Base-by-base conservation (phyloP, 176 grass and related monocot genomes). In the Carex parvula region DNA sequence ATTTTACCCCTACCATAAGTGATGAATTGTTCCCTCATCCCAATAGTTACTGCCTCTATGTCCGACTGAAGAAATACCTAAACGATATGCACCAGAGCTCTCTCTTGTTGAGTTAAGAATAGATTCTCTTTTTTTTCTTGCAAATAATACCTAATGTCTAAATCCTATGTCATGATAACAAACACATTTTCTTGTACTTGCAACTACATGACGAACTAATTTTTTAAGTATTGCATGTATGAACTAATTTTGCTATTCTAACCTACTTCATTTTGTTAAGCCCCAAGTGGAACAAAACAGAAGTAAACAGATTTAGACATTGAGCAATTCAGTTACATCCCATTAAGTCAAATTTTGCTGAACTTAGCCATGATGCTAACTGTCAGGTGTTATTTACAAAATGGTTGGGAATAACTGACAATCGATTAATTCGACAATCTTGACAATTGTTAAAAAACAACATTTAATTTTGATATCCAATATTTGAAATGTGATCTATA, bases 21-120 rank as follows among this genome's bases (percentile, higher is more conserved):
- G 32, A 93, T 79, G 84, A 98, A 98, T 79, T 88, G 93, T 61
- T 95, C 85, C 80, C 87, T 93, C 96, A 93, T 98, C 68, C 83
- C 60, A 8, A 72, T 64, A 21, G 90, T 67, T 69, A 93, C 91
- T 16, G 86, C 83, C 61, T 93, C 86, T 58, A 93, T 88, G 15
- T 98, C 96, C 13, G 93, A 98, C 86, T 95, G 89, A 85, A 98
- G 75, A 79, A 92, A 98, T 66, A 98, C 90, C 96, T 98, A 54
- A 54, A 90, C 35, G 77, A 63, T 42, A 65, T 46, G n/a, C 16
- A 37, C 58, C 59, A 66, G 9, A 82, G 18, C 78, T 22, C n/a
- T 21, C 18, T 13, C 70, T 73, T 22, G 21, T 48, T 13, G 8
- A 80, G 56, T 58, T 35, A 80, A 79, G 21, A 75, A 21, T 14